Conservation (phyloP, 495 filamentous ascomycete species). For the Copromyces sp. region DNA sequence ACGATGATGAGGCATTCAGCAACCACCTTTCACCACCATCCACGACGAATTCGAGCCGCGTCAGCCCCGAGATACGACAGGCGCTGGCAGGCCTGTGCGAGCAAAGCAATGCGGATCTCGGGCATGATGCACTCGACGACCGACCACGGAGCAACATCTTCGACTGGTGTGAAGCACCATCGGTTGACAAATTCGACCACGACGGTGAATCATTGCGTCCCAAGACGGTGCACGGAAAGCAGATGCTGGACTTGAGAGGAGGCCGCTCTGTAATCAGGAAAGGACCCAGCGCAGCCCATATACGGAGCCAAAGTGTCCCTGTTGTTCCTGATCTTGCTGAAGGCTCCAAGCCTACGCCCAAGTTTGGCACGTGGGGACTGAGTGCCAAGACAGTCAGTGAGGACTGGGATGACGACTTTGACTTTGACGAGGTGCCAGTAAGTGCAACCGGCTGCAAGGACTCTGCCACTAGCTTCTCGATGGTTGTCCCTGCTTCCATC, state of each 20-base stretch:
- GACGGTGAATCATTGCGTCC: slow-evolving; percentile 56
- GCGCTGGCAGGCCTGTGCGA: slow-evolving; percentile 34
- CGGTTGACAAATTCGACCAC: slow-evolving; percentile 42
- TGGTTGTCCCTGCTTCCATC: slow-evolving; percentile 74
- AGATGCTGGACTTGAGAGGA: slow-evolving; percentile 59
- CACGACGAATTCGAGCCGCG: slow-evolving; percentile 34
- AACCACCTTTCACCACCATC: slow-evolving; percentile 47
- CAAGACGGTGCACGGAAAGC: slow-evolving; percentile 85
- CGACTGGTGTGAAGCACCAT: slow-evolving; percentile 73
- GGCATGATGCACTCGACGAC: slow-evolving; percentile 28
- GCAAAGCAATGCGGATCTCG: slow-evolving; percentile 22
- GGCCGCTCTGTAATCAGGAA: slow-evolving; percentile 67
- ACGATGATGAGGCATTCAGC: slow-evolving; percentile 41
- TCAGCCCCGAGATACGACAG: slow-evolving; percentile 35
- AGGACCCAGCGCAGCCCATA: slow-evolving; percentile 64
- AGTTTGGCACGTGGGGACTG: slow-evolving; percentile 83
- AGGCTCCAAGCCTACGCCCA: slow-evolving; percentile 51
- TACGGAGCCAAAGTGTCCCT: slow-evolving; percentile 94
- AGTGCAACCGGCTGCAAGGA: slow-evolving; percentile 27
- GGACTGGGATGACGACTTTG: slow-evolving; percentile 82
- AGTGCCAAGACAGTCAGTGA: slow-evolving; percentile 75
- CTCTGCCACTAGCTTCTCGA: slow-evolving; percentile 41
- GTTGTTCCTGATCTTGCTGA: slow-evolving; percentile 55
- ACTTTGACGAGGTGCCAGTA: slow-evolving; percentile 50
- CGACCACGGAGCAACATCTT: slow-evolving; percentile 58